Percentiles rank a stretch among this genome's conserved stretches.
Conservation (phyloP, 208 protist genomes). For the Leishmania guyanensis region DNA sequence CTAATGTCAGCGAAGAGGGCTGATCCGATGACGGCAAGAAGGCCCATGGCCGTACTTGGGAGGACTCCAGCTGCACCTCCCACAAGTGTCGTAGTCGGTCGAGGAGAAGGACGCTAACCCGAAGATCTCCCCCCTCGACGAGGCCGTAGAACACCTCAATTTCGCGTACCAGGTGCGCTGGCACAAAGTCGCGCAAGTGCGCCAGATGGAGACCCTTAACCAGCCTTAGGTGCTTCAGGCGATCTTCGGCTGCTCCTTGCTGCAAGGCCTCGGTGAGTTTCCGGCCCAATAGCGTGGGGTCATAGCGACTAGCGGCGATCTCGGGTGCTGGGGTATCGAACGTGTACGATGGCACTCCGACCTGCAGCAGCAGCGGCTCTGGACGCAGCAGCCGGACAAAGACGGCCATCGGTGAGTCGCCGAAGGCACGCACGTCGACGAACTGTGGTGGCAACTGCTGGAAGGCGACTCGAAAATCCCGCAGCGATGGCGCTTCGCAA, state of each 20-base stretch:
- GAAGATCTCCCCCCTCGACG: conserved; percentile 13
- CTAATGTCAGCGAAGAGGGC: conserved; percentile 77
- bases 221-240: conserved; percentile 8
- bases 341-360: conserved; percentile 17
- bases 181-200: conserved; percentile 43
- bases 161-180: conserved; percentile 34
- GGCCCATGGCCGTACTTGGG: conserved; percentile 64
- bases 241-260: conserved; percentile 2
- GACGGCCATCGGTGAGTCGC: conserved; percentile 15
- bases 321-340: conserved; percentile 13
- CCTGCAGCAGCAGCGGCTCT: conserved; percentile 28
- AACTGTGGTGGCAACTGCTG: conserved; percentile 20
- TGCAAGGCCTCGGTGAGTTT: conserved; percentile 16
- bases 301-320: conserved; percentile 10
- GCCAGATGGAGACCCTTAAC: conserved; percentile 36
- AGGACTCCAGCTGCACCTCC: conserved; percentile 62
- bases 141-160: conserved; percentile 40
- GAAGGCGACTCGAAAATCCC: conserved; percentile 15
- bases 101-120: conserved; percentile 62
- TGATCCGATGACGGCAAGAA: conserved; percentile 51
- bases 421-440: conserved; percentile 34
- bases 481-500: conserved; percentile 6
- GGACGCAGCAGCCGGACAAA: conserved; percentile 37
- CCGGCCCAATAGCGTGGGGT: conserved; percentile 17
- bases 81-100: conserved; percentile 86